These are phyloP conservation scores for Mortierella sp. DNA, from an alignment of 371 early-diverging fungal species.

Conservation along the genomic window DNA sequence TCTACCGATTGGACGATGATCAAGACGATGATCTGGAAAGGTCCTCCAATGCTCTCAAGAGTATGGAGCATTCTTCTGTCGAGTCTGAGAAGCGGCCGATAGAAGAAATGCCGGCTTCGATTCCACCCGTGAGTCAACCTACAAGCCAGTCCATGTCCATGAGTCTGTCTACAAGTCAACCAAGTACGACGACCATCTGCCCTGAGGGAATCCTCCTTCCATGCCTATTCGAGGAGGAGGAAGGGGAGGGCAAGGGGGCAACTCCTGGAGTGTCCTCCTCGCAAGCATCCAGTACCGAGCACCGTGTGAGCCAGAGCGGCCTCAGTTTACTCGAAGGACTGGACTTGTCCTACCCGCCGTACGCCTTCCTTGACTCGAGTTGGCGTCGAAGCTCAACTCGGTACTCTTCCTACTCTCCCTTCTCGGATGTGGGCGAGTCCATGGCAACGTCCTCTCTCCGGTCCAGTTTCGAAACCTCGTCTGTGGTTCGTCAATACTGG, in stretches of 20 bases:
- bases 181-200: background rate
- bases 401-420: background rate
- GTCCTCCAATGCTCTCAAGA: background rate
- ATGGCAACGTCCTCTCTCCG: slow-evolving; percentile 24
- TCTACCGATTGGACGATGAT: slow-evolving; percentile 22
- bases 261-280: too few relatives aligned
- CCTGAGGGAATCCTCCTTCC: too few relatives aligned
- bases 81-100: background rate
- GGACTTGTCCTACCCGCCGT: slow-evolving; percentile 14
- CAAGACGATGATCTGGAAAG: slow-evolving; percentile 17
- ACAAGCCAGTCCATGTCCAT: background rate
- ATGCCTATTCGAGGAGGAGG: too few relatives aligned
- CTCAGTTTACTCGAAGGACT: background rate
- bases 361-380: slow-evolving; percentile 5
- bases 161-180: background rate
- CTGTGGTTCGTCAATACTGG: slow-evolving; percentile 41
- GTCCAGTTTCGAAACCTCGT: slow-evolving; percentile 29
- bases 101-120: background rate
- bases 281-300: too few relatives aligned
- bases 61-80: background rate
- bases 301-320: too few relatives aligned
- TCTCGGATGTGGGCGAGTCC: slow-evolving; percentile 15
- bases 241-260: too few relatives aligned
- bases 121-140: background rate
- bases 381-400: background rate